Percentiles rank a stretch among this genome's conserved stretches.
Conservation (phyloP, 106 monocot species). For the Posidonia australis region DNA sequence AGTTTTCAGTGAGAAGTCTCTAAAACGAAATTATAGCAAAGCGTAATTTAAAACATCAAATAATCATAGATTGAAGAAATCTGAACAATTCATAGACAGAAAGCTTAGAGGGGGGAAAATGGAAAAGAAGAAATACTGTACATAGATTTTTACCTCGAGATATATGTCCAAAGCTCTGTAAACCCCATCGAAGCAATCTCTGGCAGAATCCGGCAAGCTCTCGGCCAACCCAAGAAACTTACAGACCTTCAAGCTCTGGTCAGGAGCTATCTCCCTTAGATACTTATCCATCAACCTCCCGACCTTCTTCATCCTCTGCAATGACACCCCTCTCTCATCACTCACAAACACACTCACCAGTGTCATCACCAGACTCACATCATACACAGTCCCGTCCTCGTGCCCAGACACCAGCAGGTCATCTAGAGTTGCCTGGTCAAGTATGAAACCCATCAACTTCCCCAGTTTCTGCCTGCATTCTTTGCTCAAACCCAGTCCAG, state of each 20-base stretch:
- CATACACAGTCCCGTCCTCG: conserved; percentile 62
- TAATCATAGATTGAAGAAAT: too few relatives aligned
- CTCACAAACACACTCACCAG: conserved; percentile 68
- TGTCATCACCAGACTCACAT: conserved; percentile 81
- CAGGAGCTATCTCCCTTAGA: conserved; percentile 69
- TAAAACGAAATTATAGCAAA: too few relatives aligned
- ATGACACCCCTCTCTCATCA: conserved; percentile 30
- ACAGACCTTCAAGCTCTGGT: conserved; percentile 55
- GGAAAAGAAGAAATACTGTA: too few relatives aligned
- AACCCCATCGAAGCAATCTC: conserved; percentile 80
- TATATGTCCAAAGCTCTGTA: conserved; percentile 87
- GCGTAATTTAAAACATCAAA: too few relatives aligned
- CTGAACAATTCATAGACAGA: too few relatives aligned
- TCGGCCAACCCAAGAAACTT: conserved; percentile 65
- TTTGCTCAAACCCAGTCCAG: conserved; percentile 46
- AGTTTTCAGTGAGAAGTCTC: too few relatives aligned
- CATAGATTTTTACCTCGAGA: conserved; percentile 75
- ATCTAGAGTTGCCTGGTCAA: conserved; percentile 74
- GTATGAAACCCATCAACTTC: conserved; percentile 58
- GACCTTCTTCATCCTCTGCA: conserved; percentile 73
- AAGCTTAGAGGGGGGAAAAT: too few relatives aligned
- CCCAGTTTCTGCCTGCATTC: conserved; percentile 64
- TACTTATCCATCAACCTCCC: conserved; percentile 72
- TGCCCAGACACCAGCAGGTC: conserved; percentile 71
- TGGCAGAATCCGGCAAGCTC: conserved; percentile 69